A percentile compares a stretch with the other conserved stretches of the same genome.
Evolutionary conservation across 2,329 filamentous ascomycete genomes (phyloP).

Genomic region (Phoma herbarum): DNA sequence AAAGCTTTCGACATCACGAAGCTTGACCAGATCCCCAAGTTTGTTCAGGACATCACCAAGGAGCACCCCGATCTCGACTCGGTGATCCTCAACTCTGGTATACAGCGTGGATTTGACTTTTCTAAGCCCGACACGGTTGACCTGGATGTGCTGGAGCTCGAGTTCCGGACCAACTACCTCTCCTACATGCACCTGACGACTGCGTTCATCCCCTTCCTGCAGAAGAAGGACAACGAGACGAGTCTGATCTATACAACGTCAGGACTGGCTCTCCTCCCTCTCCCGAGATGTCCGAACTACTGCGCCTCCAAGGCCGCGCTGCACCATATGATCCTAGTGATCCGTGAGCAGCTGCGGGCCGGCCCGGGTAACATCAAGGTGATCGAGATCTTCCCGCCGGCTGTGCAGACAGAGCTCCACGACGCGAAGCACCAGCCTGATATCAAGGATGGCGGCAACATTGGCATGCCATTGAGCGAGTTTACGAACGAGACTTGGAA

Average conservation of each 20-base stretch:
- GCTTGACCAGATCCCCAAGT: conserved; percentile 57
- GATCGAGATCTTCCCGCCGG: conserved; percentile 64
- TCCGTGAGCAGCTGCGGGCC: conserved; percentile 61
- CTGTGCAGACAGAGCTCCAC: conserved; percentile 66
- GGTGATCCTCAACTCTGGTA: conserved; percentile 63
- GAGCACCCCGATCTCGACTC: conserved; percentile 62
- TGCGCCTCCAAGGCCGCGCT: conserved; percentile 65
- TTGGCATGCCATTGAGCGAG: conserved; percentile 64
- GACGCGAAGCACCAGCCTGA: conserved; percentile 65
- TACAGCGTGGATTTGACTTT: conserved; percentile 61
- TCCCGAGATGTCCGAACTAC: conserved; percentile 60
- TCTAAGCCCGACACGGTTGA: conserved; percentile 59
- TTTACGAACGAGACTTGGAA: conserved; percentile 62
- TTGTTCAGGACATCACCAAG: conserved; percentile 53
- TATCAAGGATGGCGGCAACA: conserved; percentile 58
- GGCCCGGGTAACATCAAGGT: conserved; percentile 60
- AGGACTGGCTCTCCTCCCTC: conserved; percentile 60
- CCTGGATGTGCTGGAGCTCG: conserved; percentile 53
- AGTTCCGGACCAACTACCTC: conserved; percentile 62
- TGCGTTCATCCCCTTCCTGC: conserved; percentile 60
- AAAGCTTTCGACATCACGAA: conserved; percentile 62
- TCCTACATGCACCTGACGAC: conserved; percentile 60
- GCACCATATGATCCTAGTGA: conserved; percentile 62
- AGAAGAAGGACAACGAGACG: conserved; percentile 55
- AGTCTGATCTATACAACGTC: conserved; percentile 61